These are phyloP conservation scores for Colletotrichum sp. DNA, from an alignment of 2,329 filamentous ascomycete genomes.

Conservation along the genomic window DNA sequence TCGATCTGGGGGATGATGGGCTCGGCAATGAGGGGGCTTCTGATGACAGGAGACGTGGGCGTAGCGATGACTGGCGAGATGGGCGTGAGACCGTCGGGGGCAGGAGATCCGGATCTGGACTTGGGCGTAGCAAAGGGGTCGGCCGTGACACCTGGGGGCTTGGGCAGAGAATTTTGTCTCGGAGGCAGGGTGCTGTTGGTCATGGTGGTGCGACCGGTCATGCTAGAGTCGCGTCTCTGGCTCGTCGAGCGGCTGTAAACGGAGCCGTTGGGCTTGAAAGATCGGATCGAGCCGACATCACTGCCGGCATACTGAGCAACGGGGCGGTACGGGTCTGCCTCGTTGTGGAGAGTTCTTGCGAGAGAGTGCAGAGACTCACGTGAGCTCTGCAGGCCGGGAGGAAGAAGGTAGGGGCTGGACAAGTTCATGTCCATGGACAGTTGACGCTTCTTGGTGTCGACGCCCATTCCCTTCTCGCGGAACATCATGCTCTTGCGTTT, in stretches of 20 bases:
- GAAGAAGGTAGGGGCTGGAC: conserved; percentile 90
- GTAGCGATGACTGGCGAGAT: conserved; percentile 28
- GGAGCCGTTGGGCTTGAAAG: conserved; percentile 49
- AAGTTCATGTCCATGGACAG: conserved; percentile 77
- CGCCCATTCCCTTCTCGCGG: conserved; percentile 53
- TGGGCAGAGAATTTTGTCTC: conserved; percentile 51
- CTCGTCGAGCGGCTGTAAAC: conserved; percentile 48
- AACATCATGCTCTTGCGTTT: conserved; percentile 46
- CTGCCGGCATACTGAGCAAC: conserved; percentile 61
- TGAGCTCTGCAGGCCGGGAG: conserved; percentile 78
- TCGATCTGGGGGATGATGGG: conserved; percentile 44
- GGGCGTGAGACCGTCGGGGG: neutral
- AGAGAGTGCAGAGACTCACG: conserved; percentile 87
- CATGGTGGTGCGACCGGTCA: conserved; percentile 30
- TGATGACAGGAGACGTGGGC: conserved; percentile 15
- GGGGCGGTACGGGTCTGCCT: conserved; percentile 84
- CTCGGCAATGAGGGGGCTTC: conserved; percentile 23
- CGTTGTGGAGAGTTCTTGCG: conserved; percentile 73
- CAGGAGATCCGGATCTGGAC: conserved; percentile 20
- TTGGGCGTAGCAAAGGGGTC: conserved; percentile 41
- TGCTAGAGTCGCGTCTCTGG: conserved; percentile 34
- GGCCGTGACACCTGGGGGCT: conserved; percentile 36
- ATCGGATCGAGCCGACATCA: conserved; percentile 62
- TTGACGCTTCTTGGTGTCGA: conserved; percentile 49
- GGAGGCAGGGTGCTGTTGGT: conserved; percentile 34